Conservation (phyloP, 2,329 filamentous ascomycete species). For the Penicillium sp. region DNA sequence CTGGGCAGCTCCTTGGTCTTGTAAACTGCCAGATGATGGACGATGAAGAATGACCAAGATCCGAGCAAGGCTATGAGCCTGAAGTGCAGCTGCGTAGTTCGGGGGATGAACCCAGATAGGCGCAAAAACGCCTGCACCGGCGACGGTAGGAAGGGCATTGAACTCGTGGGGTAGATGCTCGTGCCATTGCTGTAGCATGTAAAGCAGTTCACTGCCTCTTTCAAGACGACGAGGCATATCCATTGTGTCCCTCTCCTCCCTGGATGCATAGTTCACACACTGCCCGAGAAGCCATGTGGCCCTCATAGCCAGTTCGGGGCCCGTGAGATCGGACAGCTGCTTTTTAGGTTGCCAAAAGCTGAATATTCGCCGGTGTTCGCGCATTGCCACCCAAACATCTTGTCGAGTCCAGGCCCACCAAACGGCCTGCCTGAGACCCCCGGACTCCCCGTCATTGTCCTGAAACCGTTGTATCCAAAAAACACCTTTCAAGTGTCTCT, state of each 20-base stretch:
- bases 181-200: constrained; percentile 53
- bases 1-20: constrained; percentile 41
- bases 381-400: constrained; percentile 65
- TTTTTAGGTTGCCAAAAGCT: constrained; percentile 60
- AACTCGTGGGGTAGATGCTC: constrained; percentile 37
- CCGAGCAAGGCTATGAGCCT: constrained; percentile 54
- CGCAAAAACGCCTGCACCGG: constrained; percentile 38
- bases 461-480: constrained; percentile 66
- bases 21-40: constrained; percentile 51
- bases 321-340: constrained; percentile 48
- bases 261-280: constrained; percentile 58
- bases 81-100: constrained; percentile 50
- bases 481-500: constrained; percentile 62
- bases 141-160: constrained; percentile 34
- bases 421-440: constrained; percentile 55
- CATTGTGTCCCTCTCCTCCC: constrained; percentile 46
- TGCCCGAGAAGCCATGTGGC: constrained; percentile 54
- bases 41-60: constrained; percentile 55
- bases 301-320: constrained; percentile 55
- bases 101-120: constrained; percentile 55
- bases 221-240: constrained; percentile 48
- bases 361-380: constrained; percentile 55
- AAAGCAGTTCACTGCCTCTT: constrained; percentile 46
- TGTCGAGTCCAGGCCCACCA: constrained; percentile 69
- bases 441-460: constrained; percentile 59